phyloP scores from a whole-genome alignment of 139 green algal species.

The Microglena sp. region DNA sequence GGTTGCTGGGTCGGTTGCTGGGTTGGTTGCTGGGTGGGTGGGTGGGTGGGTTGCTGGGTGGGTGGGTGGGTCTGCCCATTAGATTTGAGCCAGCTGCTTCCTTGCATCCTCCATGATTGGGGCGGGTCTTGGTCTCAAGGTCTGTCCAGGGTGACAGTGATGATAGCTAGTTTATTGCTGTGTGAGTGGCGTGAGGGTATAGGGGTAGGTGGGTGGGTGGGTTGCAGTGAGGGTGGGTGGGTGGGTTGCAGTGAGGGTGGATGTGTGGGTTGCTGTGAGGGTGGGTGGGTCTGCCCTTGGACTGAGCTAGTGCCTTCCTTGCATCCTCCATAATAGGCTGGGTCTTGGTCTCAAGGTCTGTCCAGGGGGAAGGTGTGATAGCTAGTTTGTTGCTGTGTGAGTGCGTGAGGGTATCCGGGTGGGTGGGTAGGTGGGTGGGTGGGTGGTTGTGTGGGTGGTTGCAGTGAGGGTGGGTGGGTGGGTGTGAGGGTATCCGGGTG shows the following conservation, averaged over 20 bases:
- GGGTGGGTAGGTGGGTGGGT: background rate
- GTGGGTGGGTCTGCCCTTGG: no score
- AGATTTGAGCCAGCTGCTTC: slow-evolving; percentile 34
- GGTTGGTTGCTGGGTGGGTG: no score
- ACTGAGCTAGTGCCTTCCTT: slow-evolving; percentile 28
- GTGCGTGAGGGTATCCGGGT: background rate
- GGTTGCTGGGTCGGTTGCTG: no score
- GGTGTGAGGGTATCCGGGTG: no score
- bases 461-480: no score
- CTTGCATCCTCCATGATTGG: slow-evolving; percentile 46
- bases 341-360: slow-evolving; percentile 49
- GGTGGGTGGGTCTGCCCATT: no score
- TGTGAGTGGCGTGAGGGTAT: background rate
- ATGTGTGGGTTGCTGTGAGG: no score
- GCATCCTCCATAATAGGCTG: slow-evolving; percentile 50
- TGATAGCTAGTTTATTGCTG: background rate
- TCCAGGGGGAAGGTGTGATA: slow-evolving; percentile 17
- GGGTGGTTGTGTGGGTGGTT: no score
- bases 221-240: background rate
- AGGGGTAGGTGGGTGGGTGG: no score
- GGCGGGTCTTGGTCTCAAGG: slow-evolving; percentile 47
- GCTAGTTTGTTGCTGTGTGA: background rate
- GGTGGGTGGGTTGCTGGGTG: no score
- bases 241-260: no score
- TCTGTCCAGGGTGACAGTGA: no score